Evolutionary conservation across 2,329 filamentous ascomycete genomes (phyloP).

Genomic region (Pyrenophora seminiperda): DNA sequence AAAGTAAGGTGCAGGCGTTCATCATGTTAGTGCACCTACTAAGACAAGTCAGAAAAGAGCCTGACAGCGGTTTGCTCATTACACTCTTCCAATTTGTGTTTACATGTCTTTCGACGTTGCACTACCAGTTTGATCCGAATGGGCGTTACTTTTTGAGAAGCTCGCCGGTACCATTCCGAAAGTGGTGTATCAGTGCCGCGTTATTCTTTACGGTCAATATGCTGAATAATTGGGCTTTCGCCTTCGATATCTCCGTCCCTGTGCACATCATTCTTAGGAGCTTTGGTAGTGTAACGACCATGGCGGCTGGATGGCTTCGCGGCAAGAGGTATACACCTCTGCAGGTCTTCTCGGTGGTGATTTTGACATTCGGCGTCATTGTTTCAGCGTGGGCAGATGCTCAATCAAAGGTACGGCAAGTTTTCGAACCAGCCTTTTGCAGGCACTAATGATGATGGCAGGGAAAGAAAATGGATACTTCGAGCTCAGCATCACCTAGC

Average conservation of each 20-base stretch:
- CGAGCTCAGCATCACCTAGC: constrained; percentile 46
- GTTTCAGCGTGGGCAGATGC: constrained; percentile 90
- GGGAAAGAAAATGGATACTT: constrained; percentile 52
- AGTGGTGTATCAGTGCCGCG: constrained; percentile 86
- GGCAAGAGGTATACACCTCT: constrained; percentile 82
- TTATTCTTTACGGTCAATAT: constrained; percentile 95
- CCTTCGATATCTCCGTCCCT: constrained; percentile 93
- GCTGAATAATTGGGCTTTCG: constrained; percentile 96
- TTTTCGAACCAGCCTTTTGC: background rate
- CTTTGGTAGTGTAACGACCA: constrained; percentile 93
- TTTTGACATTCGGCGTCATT: constrained; percentile 86
- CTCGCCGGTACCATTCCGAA: constrained; percentile 79
- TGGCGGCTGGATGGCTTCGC: constrained; percentile 84
- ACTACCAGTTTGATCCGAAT: constrained; percentile 55
- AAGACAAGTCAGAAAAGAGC: constrained; percentile 68
- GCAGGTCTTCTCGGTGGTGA: constrained; percentile 79
- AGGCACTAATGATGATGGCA: constrained; percentile 33
- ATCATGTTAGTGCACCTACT: constrained; percentile 8
- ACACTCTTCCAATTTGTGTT: constrained; percentile 58
- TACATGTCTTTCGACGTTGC: constrained; percentile 66
- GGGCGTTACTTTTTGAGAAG: constrained; percentile 74
- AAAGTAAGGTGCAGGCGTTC: constrained; percentile 67
- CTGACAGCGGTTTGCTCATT: constrained; percentile 76
- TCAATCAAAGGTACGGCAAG: constrained; percentile 70
- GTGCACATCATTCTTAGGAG: constrained; percentile 96